These are phyloP conservation scores for Clathrus columnatus DNA, from an alignment of 768 basidiomycete genomes.

Conservation along the genomic window DNA sequence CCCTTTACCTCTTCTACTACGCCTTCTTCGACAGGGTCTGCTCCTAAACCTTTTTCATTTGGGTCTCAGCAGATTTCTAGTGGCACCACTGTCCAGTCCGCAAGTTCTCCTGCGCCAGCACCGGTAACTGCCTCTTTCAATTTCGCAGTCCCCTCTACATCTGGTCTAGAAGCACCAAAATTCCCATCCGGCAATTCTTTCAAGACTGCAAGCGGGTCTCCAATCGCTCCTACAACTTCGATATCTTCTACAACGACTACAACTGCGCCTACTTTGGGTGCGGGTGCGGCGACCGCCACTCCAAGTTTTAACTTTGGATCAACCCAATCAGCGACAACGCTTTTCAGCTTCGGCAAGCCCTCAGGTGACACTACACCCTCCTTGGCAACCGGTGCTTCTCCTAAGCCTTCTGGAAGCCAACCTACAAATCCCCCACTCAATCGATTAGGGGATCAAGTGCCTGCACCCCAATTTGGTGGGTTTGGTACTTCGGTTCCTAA, in stretches of 20 bases:
- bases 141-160: neutral
- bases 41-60: neutral
- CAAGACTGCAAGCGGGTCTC: neutral
- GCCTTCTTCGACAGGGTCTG: neutral
- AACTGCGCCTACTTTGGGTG: neutral
- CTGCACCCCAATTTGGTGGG: too few species aligned
- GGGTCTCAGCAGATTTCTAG: neutral
- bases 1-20: constrained; percentile 9
- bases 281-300: neutral
- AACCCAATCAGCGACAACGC: neutral
- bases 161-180: neutral
- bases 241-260: neutral
- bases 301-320: neutral
- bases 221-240: neutral
- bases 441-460: too few species aligned
- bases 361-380: neutral
- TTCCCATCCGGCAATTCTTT: too few species aligned
- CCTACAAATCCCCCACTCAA: too few species aligned
- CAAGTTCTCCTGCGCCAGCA: neutral
- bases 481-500: too few species aligned
- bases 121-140: neutral
- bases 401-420: too few species aligned
- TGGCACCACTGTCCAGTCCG: too few species aligned
- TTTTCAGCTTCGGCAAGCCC: neutral
- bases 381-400: too few species aligned